Base-by-base conservation (phyloP, 2,329 filamentous ascomycete genomes). In the Epichloe uncinata region DNA sequence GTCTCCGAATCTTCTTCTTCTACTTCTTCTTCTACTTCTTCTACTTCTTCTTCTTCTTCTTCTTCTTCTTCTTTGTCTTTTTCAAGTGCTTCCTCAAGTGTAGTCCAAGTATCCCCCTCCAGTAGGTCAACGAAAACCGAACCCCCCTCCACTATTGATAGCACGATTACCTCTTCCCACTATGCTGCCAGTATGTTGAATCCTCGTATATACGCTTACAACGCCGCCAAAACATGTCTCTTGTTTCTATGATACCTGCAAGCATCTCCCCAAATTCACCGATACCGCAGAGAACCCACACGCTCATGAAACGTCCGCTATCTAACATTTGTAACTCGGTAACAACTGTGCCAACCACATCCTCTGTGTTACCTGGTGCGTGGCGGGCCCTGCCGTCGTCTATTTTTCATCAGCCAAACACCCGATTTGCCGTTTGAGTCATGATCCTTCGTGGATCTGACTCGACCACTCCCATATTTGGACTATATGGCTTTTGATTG, bases 141-240 rank as follows among this genome's bases (percentile, higher is more conserved):
- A 61, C 58, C 56, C 52, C 59, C 52, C n/a, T 49, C 48, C 35
- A 45, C 37, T 16, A 26, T 38, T 30, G 20, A 37, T 5, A 48
- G 18, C 18, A 34, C 37, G 35, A 37, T 7, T 15, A 12, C 34
- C 13, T 47, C 47, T 33, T 41, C 44, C 26, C 9, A 36, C n/a
- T 57, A 63, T 55, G 58, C 59, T 57, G 55, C 61, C 55, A 61
- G 63, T 65, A 66, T 60, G 54, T 63, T 59, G 16, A 34, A 20
- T 30, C 20, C 33, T 34, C 16, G 13, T 35, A 20, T 49, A 13
- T 30, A 18, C 4, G 18, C 22, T 20, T 35, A 26, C 34, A 11
- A 35, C 11, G 9, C 18, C 26, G 20, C 36, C 20, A 38, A 18
- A 33, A 33, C 11, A 11, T 40, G 45, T 41, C 22, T 2, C n/a